A percentile compares a stretch with the other conserved stretches of the same genome.
These are phyloP conservation scores for Lipomyces mesembrius DNA, from an alignment of 805 yeast genomes.

Conservation along the genomic window DNA sequence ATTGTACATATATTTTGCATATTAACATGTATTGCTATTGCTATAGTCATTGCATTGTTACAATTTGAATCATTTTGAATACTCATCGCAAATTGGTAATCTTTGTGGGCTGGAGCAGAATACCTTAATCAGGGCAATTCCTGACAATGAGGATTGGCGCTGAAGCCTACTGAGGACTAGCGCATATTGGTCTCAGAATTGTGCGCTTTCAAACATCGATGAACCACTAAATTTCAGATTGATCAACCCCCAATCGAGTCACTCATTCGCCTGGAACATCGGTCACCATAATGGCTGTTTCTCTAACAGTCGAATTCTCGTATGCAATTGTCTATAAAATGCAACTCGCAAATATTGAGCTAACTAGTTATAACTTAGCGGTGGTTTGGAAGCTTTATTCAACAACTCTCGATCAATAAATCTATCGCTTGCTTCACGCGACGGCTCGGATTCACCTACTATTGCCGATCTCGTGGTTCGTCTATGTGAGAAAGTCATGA, in stretches of 20 bases:
- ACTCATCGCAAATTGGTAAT: neutral
- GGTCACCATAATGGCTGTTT: conserved; percentile 7
- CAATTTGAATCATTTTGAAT: no score
- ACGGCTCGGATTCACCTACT: conserved; percentile 49
- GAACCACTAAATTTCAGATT: neutral
- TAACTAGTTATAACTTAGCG: conserved; percentile 46
- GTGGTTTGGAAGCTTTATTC: conserved; percentile 85
- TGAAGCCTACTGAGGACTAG: neutral
- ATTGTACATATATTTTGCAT: conserved; percentile 1
- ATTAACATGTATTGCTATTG: neutral
- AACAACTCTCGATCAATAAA: conserved; percentile 60
- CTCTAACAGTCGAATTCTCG: conserved; percentile 29
- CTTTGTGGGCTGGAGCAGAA: neutral
- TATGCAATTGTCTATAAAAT: conserved; percentile 2
- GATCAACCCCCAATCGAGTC: neutral
- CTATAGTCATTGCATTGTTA: neutral
- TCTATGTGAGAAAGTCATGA: conserved; percentile 56
- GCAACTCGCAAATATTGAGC: conserved; percentile 5
- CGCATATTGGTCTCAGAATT: neutral
- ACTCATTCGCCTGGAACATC: neutral
- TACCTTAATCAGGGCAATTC: neutral
- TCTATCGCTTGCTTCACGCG: conserved; percentile 48
- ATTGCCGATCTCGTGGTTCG: conserved; percentile 59
- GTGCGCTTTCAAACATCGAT: neutral
- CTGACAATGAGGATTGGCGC: neutral